Conservation (phyloP, 1,284 basidiomycete species). For the Heterobasidion annosum region DNA sequence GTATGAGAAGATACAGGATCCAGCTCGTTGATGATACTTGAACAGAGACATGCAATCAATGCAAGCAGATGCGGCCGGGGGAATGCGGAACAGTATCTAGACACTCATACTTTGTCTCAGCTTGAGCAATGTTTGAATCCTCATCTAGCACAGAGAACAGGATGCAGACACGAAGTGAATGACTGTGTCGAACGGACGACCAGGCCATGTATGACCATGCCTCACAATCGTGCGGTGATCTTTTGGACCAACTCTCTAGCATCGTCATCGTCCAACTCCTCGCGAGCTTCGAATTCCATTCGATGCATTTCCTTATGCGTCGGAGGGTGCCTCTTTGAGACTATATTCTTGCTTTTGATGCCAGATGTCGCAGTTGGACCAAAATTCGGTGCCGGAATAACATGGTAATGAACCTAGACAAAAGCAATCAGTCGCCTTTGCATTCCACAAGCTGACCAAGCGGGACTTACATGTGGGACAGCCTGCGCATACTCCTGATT, state of each 20-base stretch:
- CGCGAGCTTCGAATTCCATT: conserved; percentile 45
- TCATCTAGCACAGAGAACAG: too few relatives aligned
- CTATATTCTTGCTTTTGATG: conserved; percentile 3
- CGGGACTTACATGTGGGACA: conserved; percentile 56
- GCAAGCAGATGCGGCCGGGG: too few relatives aligned
- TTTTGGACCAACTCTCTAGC: conserved; percentile 33
- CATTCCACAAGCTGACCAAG: too few relatives aligned
- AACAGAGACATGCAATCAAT: too few relatives aligned
- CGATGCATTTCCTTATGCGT: conserved; percentile 44
- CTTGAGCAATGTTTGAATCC: too few relatives aligned
- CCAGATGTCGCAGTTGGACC: conserved; percentile 13
- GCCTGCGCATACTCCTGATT: conserved; percentile 79
- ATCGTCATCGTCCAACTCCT: conserved; percentile 53
- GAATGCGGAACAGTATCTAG: too few relatives aligned
- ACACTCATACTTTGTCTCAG: too few relatives aligned
- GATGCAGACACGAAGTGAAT: too few relatives aligned
- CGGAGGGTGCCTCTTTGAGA: conserved; percentile 16
- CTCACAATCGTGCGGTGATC: conserved; percentile 36
- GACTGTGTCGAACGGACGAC: too few relatives aligned
- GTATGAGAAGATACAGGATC: too few relatives aligned
- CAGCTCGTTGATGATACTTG: too few relatives aligned
- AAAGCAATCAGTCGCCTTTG: not conserved
- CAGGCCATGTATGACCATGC: too few relatives aligned
- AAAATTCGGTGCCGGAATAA: conserved; percentile 62
- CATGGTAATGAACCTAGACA: conserved; percentile 66